phyloP scores from a whole-genome alignment of 768 basidiomycete genomes.

The Hericium rajendrae region DNA sequence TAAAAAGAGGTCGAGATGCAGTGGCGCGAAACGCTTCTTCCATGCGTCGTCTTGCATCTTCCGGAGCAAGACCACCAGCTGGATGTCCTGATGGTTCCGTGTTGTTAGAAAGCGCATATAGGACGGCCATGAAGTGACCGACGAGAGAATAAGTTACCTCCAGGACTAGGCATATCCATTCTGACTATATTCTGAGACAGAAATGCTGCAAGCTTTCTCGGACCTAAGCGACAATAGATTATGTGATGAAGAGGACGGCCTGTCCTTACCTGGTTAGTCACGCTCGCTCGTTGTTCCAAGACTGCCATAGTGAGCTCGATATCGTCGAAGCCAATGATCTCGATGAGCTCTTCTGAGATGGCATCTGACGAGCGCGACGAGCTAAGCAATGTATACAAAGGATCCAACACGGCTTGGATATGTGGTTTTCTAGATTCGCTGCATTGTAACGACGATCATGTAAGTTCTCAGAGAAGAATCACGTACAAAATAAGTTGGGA shows the following conservation, averaged over 20 bases:
- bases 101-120: too few relatives aligned
- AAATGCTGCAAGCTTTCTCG: too few relatives aligned
- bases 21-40: slow-evolving; percentile 51
- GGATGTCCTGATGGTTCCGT: too few relatives aligned
- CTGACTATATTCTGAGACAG: too few relatives aligned
- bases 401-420: slow-evolving; percentile 16
- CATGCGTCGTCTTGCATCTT: slow-evolving; percentile 45
- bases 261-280: slow-evolving; percentile 39
- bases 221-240: too few relatives aligned
- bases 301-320: slow-evolving; percentile 73
- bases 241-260: not conserved
- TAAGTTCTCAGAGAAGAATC: not conserved
- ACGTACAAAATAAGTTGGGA: slow-evolving; percentile 13
- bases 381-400: slow-evolving; percentile 32
- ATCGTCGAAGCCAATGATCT: slow-evolving; percentile 76
- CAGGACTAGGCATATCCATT: too few relatives aligned
- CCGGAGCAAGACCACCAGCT: not conserved
- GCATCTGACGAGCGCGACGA: slow-evolving; percentile 50
- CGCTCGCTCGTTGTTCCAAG: slow-evolving; percentile 40
- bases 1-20: slow-evolving; percentile 57
- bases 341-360: slow-evolving; percentile 69
- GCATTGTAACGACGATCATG: not conserved
- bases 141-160: too few relatives aligned
- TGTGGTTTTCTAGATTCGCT: slow-evolving; percentile 18
- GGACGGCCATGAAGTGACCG: too few relatives aligned